phyloP scores from a whole-genome alignment of 139 green algal species.

The Astrephomene gubernaculifera region DNA sequence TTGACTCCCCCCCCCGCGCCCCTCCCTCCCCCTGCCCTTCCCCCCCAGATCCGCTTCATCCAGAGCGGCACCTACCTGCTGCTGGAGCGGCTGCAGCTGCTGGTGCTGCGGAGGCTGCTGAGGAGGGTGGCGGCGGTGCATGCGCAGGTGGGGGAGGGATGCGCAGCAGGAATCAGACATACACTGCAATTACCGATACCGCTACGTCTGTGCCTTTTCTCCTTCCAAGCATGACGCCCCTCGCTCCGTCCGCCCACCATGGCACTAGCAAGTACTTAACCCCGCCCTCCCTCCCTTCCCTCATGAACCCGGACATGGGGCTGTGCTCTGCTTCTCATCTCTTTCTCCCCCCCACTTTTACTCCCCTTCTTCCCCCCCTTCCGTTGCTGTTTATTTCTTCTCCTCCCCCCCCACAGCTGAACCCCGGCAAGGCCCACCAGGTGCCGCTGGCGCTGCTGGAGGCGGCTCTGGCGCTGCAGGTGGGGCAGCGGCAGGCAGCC shows the following conservation, averaged over 20 bases:
- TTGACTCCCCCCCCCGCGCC: background rate
- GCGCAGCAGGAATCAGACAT: too few species aligned
- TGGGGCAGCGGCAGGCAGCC: background rate
- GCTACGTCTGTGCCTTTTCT: too few species aligned
- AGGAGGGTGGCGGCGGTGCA: slow-evolving; percentile 43
- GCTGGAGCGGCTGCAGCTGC: slow-evolving; percentile 62
- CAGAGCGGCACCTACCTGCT: slow-evolving; percentile 62
- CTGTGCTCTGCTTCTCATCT: too few species aligned
- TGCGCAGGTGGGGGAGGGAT: slow-evolving; percentile 22
- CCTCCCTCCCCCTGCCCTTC: background rate
- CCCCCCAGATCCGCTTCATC: slow-evolving; percentile 28
- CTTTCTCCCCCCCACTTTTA: too few species aligned
- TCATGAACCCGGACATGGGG: too few species aligned
- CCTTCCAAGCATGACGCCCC: too few species aligned
- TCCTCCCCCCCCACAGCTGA: background rate
- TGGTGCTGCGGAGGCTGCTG: slow-evolving; percentile 49
- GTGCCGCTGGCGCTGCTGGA: slow-evolving; percentile 51
- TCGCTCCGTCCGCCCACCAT: too few species aligned
- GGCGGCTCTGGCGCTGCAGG: slow-evolving; percentile 41
- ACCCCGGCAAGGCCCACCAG: slow-evolving; percentile 56
- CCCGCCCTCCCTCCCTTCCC: too few species aligned
- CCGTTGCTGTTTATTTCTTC: too few species aligned
- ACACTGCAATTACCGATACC: background rate
- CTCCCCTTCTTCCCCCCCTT: too few species aligned
- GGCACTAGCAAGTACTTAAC: too few species aligned